Base-by-base conservation (phyloP, 2,329 filamentous ascomycete species). In the Cercospora sp. region DNA sequence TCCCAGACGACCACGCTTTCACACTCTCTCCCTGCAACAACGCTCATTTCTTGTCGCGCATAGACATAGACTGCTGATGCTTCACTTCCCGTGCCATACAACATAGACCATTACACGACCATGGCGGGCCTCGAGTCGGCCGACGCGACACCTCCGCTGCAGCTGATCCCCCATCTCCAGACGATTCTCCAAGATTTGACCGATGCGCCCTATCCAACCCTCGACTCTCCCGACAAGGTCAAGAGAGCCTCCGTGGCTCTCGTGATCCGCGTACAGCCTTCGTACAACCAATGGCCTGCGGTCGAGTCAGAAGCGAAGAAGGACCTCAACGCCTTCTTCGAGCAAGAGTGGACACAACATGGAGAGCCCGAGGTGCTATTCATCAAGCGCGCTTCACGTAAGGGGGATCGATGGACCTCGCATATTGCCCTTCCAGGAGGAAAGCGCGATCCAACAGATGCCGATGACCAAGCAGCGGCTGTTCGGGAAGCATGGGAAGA, bases 381-480 rank as follows among this genome's bases (percentile, higher is more conserved):
- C 77, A 91, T 91, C 77, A 91, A 91, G 75, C 82, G 89, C 57
- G 87, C 89, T 2, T 84, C 88, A 3, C 82, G 89, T 42, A 82
- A 84, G 64, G 88, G 89, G 7, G 89, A 91, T 76, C 82, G 88
- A 66, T 91, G 89, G 89, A 90, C 88, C 1, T 85, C 86, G 3
- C 89, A 91, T 80, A 86, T 91, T 66, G 89, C 89, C 0, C 78
- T 91, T 3, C 89, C 89, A 0, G 89, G 89, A 23, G 89, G 89
- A 1, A 89, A 89, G 74, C 80, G 88, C 70, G 89, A 91, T 71
- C 85, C 87, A 0, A 85, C 86, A 68, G 89, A 91, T 79, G 84
- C 79, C 58, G 84, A 88, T 69, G 89, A 91, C 74, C 80, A 84
- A 68, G 86, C 85, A 20, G 86, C 88, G 20, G 89, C 89, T 2